Evolutionary conservation across 441 rosid genomes (phyloP).

Genomic region (Euphorbia corollata): DNA sequence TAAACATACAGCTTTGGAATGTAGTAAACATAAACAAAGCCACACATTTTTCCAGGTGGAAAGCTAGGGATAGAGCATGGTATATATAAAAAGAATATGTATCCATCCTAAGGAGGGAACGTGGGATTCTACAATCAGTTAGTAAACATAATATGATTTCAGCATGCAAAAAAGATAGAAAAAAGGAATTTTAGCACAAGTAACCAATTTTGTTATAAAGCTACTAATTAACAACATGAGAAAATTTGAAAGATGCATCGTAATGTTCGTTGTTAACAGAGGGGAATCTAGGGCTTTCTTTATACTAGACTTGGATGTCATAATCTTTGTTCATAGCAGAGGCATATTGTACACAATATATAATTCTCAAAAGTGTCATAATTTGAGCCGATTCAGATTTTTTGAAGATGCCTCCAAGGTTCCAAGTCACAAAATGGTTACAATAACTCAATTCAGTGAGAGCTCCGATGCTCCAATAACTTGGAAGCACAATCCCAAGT

Average conservation of each 20-base stretch:
- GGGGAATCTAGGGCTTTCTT: neutral
- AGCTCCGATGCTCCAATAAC: neutral
- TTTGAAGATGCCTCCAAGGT: neutral
- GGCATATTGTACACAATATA: neutral
- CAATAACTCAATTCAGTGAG: neutral
- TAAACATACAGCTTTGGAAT: neutral
- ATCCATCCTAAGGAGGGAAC: neutral
- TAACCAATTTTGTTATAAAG: neutral
- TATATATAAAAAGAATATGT: neutral
- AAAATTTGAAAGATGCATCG: neutral
- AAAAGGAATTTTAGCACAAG: neutral
- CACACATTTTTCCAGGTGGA: neutral
- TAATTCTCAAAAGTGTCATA: neutral
- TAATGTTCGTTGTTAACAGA: neutral
- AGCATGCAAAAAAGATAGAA: neutral
- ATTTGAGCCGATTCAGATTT: neutral
- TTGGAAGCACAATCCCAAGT: neutral
- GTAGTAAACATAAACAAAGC: neutral
- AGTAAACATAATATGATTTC: neutral
- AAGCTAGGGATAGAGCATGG: neutral
- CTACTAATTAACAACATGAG: neutral
- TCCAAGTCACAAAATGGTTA: neutral
- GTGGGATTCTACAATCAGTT: neutral
- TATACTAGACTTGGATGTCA: neutral
- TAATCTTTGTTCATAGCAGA: neutral